Evolutionary conservation across 768 basidiomycete species (phyloP), one percentile per base, ranked within the genome.

Genomic region (Agrocybe chaxingu): DNA sequence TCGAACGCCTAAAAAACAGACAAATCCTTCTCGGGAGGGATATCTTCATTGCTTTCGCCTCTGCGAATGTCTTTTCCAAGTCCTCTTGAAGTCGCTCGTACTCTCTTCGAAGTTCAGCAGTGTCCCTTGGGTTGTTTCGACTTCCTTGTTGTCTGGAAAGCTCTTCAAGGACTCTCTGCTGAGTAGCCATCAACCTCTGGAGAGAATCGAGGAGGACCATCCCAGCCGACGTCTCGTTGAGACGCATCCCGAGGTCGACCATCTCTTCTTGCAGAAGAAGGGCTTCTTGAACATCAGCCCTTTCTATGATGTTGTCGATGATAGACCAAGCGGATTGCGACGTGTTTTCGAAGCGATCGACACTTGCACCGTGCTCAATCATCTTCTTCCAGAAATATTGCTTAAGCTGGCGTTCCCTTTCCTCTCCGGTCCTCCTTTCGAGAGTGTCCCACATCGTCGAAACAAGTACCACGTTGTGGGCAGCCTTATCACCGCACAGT

Each of bases 361-460:
- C 40, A 4, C 13, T 32, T 8, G 57, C 48, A 1, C 43, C 43
- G 16, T 35, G 19, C 19, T 52, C 55, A 42, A 57, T 56, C 60
- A 55, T 61, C 45, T 40, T 49, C 3, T 44, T 49, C 54, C 57
- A 57, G 40, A 52, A 57, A 7, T 48, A 48, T 3, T 39, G 9
- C 29, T 31, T 42, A 3, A 58, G 34, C 11, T 53, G 50, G 1
- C 39, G 9, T 43, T 56, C 52, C 2, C 52, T 42, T 8, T n/a
- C 13, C 1, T 37, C 35, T 3, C 57, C 57, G 3, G 42, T 12
- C 4, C 47, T 36, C 19, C 40, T 16, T 0, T 43, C 50, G 7
- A 58, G 38, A 34, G 41, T 41, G 52, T 67, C 67, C 72, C 71
- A 75, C 66, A 70, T 72, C 11, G 72, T 72, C 1, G 73, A 70